Evolutionary conservation across 2,329 filamentous ascomycete species (phyloP).

Genomic region (Bipolaris victoriae): DNA sequence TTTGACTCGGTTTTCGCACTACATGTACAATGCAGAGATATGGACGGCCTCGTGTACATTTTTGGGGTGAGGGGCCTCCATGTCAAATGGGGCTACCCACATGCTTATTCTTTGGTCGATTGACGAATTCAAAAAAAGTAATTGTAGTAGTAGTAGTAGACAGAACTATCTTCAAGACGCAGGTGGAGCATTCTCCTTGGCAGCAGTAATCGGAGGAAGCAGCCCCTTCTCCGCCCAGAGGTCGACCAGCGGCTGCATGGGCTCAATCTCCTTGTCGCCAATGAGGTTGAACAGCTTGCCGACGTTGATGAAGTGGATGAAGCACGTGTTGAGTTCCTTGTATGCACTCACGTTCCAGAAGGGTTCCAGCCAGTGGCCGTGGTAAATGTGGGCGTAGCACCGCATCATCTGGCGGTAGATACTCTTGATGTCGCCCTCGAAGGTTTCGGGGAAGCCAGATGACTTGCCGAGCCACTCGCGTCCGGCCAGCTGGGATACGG

Average conservation of each 20-base stretch:
- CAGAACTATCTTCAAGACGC: slow-evolving; percentile 8
- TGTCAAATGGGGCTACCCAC: slow-evolving; percentile 16
- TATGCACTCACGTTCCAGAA: slow-evolving; percentile 58
- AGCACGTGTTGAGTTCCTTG: slow-evolving; percentile 61
- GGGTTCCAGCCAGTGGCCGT: slow-evolving; percentile 58
- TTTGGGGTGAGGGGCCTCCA: slow-evolving; percentile 6
- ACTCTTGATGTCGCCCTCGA: slow-evolving; percentile 77
- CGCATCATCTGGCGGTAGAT: slow-evolving; percentile 63
- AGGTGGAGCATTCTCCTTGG: slow-evolving; percentile 31
- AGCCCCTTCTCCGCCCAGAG: slow-evolving; percentile 89
- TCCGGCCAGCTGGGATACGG: slow-evolving; percentile 68
- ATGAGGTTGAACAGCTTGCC: slow-evolving; percentile 82
- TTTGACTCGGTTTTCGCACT: slow-evolving; percentile 5
- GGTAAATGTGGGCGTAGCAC: slow-evolving; percentile 61
- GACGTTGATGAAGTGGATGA: slow-evolving; percentile 61
- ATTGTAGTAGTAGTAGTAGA: too few species aligned
- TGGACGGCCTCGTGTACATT: slow-evolving; percentile 11
- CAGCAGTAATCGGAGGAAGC: slow-evolving; percentile 61
- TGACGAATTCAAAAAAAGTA: not conserved
- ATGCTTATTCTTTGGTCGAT: not conserved
- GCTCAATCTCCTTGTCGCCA: slow-evolving; percentile 87
- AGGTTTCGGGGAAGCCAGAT: slow-evolving; percentile 68
- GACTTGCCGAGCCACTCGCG: slow-evolving; percentile 88
- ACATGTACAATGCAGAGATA: slow-evolving; percentile 19
- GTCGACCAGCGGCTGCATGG: slow-evolving; percentile 93